These are phyloP conservation scores for Mrakia frigida DNA, from an alignment of 768 basidiomycete species.

Conservation along the genomic window DNA sequence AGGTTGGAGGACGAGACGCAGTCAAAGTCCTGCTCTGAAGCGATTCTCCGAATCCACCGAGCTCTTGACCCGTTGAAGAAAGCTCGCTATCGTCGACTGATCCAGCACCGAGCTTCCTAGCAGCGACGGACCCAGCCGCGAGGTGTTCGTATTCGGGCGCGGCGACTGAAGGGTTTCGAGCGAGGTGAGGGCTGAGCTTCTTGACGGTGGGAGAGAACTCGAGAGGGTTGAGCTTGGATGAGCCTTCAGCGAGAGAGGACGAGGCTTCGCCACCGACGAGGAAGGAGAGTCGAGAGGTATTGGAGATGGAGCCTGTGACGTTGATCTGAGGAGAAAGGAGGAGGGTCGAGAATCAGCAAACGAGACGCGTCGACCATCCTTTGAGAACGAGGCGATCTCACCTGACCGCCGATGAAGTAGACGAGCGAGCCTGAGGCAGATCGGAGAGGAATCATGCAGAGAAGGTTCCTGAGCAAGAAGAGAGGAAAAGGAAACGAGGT, in stretches of 20 bases:
- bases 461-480: conserved; percentile 14
- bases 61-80: not conserved
- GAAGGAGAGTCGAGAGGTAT: conserved; percentile 19
- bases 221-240: conserved; percentile 22
- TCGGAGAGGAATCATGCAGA: conserved; percentile 23
- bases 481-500: too few species aligned
- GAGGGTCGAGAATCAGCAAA: not conserved
- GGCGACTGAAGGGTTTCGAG: not conserved
- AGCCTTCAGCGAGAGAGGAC: conserved; percentile 12
- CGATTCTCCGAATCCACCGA: not conserved
- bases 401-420: conserved; percentile 24
- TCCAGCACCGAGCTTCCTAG: not conserved
- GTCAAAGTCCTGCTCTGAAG: not conserved
- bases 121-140: not conserved
- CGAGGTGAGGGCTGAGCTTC: not conserved
- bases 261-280: conserved; percentile 27
- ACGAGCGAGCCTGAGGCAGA: conserved; percentile 13
- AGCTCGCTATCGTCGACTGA: conserved; percentile 7
- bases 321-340: conserved; percentile 1
- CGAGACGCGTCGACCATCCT: not conserved
- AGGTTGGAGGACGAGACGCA: not conserved
- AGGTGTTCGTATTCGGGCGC: not conserved
- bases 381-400: not conserved
- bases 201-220: conserved; percentile 22
- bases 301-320: conserved; percentile 21